Evolutionary conservation across 352 stramenopile genomes (phyloP).

Genomic region (Phytophthora gonapodyides): DNA sequence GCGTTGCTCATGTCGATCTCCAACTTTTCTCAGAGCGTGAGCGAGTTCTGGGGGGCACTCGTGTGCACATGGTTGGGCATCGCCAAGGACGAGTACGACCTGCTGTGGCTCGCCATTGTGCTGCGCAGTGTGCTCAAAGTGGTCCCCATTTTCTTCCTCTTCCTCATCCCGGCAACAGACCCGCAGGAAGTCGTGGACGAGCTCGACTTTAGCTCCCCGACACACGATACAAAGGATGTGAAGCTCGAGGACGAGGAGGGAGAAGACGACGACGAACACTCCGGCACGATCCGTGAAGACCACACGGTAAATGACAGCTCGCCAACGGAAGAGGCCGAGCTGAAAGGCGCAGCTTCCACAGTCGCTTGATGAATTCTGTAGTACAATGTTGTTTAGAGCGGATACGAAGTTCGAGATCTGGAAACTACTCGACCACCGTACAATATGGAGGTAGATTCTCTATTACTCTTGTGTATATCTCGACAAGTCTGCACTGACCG

Average conservation of each 20-base stretch:
- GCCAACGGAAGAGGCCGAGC: constrained; percentile 31
- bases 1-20: constrained; percentile 97
- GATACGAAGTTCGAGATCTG: constrained; percentile 2
- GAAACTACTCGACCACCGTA: constrained; percentile 25
- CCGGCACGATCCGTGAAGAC: constrained; percentile 47
- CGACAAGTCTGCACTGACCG: constrained; percentile 16
- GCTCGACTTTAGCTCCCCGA: constrained; percentile 51
- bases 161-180: constrained; percentile 77
- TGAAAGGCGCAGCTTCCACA: constrained; percentile 25
- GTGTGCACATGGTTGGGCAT: constrained; percentile 92
- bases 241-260: constrained; percentile 25
- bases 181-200: constrained; percentile 78
- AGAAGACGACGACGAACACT: constrained; percentile 35
- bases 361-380: constrained; percentile 29
- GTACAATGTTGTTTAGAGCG: constrained; percentile 26
- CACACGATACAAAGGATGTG: constrained; percentile 20
- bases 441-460: constrained; percentile 32
- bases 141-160: constrained; percentile 90
- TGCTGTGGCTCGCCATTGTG: constrained; percentile 90
- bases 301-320: constrained; percentile 47
- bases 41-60: constrained; percentile 92
- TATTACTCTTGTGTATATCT: constrained; percentile 28
- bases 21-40: constrained; percentile 94
- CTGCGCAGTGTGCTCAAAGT: constrained; percentile 92
- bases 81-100: constrained; percentile 91